Conservation (phyloP, 2,329 filamentous ascomycete species). For the Ceratocystis destructans region DNA sequence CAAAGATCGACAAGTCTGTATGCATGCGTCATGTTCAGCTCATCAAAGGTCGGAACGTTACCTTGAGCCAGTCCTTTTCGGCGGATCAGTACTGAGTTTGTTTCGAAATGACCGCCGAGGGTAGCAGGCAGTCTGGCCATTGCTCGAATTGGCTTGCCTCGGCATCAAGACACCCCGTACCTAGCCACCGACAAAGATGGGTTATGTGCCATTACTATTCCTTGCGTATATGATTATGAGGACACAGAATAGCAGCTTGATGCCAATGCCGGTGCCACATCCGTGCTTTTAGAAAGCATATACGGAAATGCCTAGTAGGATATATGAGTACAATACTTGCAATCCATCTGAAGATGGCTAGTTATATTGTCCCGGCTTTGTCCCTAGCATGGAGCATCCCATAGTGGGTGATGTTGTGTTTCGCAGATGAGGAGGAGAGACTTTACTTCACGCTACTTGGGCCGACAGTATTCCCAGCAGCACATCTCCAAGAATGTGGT, state of each 20-base stretch:
- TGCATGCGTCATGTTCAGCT: neutral
- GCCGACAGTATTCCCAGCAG: no score
- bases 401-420: no score
- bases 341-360: no score
- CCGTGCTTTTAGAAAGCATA: neutral
- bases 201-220: neutral
- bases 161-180: neutral
- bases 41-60: neutral
- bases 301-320: no score
- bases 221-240: neutral
- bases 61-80: neutral
- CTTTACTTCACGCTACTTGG: no score
- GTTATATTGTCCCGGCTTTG: no score
- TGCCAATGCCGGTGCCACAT: neutral
- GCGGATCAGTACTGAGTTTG: neutral
- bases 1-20: neutral
- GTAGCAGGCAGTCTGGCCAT: neutral
- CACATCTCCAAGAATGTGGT: no score
- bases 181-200: neutral
- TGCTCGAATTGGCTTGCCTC: neutral
- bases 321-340: no score
- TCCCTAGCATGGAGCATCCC: no score
- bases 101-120: neutral
- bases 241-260: neutral
- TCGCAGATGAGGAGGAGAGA: no score